Conservation (phyloP, 1,284 basidiomycete genomes). For the Vanrija humicola region DNA sequence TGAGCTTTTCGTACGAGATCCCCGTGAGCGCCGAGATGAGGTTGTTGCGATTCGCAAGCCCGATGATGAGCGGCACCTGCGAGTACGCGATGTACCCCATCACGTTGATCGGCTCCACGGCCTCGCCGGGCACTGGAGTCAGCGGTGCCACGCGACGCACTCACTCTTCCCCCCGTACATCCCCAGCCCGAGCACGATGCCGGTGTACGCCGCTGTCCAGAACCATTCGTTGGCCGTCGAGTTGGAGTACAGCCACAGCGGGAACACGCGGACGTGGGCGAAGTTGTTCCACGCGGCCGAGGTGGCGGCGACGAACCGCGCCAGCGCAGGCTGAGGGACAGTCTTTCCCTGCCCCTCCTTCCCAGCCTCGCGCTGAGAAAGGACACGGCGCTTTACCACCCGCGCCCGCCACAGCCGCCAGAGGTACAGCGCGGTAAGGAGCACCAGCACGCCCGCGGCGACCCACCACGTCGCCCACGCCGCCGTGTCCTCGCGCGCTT, state of each 20-base stretch:
- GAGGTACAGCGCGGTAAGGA: too few relatives aligned
- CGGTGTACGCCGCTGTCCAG: constrained; percentile 14
- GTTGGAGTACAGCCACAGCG: constrained; percentile 12
- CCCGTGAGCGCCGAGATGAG: constrained; percentile 61
- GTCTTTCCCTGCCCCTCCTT: too few relatives aligned
- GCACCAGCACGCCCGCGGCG: too few relatives aligned
- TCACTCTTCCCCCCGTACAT: constrained; percentile 7
- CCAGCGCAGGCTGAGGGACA: too few relatives aligned
- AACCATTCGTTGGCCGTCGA: constrained; percentile 10
- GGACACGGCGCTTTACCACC: too few relatives aligned
- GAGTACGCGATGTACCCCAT: constrained; percentile 33
- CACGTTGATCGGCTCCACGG: constrained; percentile 3
- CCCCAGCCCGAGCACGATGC: constrained; percentile 9
- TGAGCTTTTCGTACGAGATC: constrained; percentile 58
- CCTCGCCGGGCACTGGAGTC: too few relatives aligned
- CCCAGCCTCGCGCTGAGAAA: too few relatives aligned
- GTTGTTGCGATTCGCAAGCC: constrained; percentile 64
- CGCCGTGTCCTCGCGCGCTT: too few relatives aligned
- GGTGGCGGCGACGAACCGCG: not conserved
- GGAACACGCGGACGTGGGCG: constrained; percentile 12
- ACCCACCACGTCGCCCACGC: too few relatives aligned
- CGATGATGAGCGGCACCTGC: constrained; percentile 62
- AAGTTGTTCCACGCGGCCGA: constrained; percentile 1
- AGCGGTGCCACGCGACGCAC: too few relatives aligned
- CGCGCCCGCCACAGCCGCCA: too few relatives aligned